phyloP scores from a whole-genome alignment of 164 flowering plant species.

The Litsea cubeba region DNA sequence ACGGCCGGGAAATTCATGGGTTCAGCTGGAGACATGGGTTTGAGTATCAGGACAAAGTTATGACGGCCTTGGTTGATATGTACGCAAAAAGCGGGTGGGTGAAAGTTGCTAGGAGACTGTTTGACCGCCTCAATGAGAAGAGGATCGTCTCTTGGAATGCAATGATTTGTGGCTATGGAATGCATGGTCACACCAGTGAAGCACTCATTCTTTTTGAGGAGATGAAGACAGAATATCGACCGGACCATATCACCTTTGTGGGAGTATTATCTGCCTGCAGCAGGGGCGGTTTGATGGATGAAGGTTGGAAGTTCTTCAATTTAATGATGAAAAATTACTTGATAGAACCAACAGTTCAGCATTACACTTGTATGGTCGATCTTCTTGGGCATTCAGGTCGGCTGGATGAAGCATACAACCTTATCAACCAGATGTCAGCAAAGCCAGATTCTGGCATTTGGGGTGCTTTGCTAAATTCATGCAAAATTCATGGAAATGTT shows the following conservation, averaged over 20 bases:
- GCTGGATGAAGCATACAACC: constrained; percentile 8
- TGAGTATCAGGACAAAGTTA: constrained; percentile 12
- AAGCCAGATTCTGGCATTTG: constrained; percentile 17
- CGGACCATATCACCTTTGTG: constrained; percentile 20
- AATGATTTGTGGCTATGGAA: constrained; percentile 19
- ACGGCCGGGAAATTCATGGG: constrained; percentile 16
- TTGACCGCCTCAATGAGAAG: constrained; percentile 12
- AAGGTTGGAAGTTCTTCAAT: constrained; percentile 5
- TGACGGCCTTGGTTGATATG: constrained; percentile 19
- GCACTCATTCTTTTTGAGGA: constrained; percentile 15
- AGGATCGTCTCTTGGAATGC: constrained; percentile 19
- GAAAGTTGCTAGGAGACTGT: constrained; percentile 7
- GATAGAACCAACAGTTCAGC: constrained; percentile 11
- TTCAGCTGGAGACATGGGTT: constrained; percentile 16
- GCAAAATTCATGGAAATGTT: constrained; percentile 12
- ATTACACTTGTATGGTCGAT: constrained; percentile 12
- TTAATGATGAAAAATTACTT: constrained; percentile 6
- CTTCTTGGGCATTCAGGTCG: constrained; percentile 14
- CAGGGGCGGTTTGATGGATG: constrained; percentile 9
- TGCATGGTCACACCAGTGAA: constrained; percentile 20
- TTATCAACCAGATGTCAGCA: constrained; percentile 9
- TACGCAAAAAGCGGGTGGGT: constrained; percentile 17
- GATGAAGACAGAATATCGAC: constrained; percentile 4
- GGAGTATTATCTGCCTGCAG: constrained; percentile 20
- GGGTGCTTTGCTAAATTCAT: constrained; percentile 20